Conservation (phyloP, 2,329 filamentous ascomycete species). For the Pseudogymnoascus sp. region DNA sequence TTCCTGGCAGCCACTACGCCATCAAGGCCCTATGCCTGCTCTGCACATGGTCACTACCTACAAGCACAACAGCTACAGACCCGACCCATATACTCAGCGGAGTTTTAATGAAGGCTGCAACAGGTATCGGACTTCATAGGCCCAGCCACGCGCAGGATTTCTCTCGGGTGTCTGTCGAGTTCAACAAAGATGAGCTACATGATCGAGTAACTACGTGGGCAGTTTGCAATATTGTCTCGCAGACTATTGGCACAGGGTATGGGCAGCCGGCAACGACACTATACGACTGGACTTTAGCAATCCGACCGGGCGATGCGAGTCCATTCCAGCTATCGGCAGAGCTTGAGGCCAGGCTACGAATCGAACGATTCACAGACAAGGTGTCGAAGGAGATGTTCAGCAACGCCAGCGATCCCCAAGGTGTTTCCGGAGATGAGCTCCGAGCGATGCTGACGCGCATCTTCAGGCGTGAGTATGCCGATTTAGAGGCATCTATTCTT, state of each 20-base stretch:
- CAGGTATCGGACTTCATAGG: constrained; percentile 73
- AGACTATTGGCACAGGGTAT: constrained; percentile 74
- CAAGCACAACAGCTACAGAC: constrained; percentile 71
- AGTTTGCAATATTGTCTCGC: constrained; percentile 75
- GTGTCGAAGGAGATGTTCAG: constrained; percentile 74
- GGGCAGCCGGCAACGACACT: constrained; percentile 72
- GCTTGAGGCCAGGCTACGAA: constrained; percentile 59
- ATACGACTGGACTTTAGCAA: constrained; percentile 66
- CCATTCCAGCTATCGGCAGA: constrained; percentile 52
- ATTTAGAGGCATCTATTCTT: constrained; percentile 53
- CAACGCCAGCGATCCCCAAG: constrained; percentile 64
- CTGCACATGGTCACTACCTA: constrained; percentile 76
- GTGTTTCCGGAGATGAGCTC: constrained; percentile 59
- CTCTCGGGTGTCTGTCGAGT: constrained; percentile 63
- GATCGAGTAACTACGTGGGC: constrained; percentile 77
- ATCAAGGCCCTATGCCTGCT: constrained; percentile 74
- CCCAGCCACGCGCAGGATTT: constrained; percentile 80
- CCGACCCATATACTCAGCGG: constrained; percentile 75
- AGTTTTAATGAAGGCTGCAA: constrained; percentile 81
- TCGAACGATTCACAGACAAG: constrained; percentile 69
- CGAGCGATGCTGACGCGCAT: constrained; percentile 59
- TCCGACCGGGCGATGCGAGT: constrained; percentile 51
- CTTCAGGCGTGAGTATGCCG: constrained; percentile 56
- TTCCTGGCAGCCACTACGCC: constrained; percentile 70
- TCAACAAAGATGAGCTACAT: constrained; percentile 71